Conservation (phyloP, 2,329 filamentous ascomycete genomes). For the Raffaelea ambrosiae region DNA sequence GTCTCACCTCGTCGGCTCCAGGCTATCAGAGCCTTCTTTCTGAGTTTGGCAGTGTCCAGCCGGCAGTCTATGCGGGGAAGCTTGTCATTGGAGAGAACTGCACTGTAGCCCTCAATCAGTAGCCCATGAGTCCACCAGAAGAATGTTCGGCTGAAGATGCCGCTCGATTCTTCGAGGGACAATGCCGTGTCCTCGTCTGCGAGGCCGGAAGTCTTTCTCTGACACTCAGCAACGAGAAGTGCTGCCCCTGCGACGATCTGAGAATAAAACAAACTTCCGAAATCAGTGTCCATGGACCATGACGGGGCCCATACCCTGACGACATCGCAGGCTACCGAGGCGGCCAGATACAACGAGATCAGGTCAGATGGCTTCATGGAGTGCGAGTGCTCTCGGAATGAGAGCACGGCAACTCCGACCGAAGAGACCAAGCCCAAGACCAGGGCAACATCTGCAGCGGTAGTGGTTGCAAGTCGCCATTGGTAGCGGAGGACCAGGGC, state of each 20-base stretch:
- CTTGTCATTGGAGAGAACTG: slow-evolving; percentile 14
- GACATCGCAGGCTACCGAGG: neutral
- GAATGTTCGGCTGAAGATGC: slow-evolving; percentile 18
- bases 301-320: slow-evolving; percentile 1
- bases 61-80: slow-evolving; percentile 18
- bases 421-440: neutral
- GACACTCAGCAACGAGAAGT: slow-evolving; percentile 11
- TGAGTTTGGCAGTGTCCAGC: slow-evolving; percentile 15
- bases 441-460: neutral
- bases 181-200: slow-evolving; percentile 4
- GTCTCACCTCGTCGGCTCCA: slow-evolving; percentile 20
- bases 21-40: slow-evolving; percentile 13
- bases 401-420: slow-evolving; percentile 3
- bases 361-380: slow-evolving; percentile 3
- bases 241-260: neutral
- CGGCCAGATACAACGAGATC: slow-evolving; percentile 5
- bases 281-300: slow-evolving; percentile 20
- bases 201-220: slow-evolving; percentile 12
- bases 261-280: neutral
- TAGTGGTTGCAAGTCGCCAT: neutral
- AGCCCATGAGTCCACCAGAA: slow-evolving; percentile 25
- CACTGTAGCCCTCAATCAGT: slow-evolving; percentile 19
- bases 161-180: slow-evolving; percentile 20
- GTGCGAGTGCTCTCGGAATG: slow-evolving; percentile 5
- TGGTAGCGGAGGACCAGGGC: no score